These are phyloP conservation scores for Nemania diffusa DNA, from an alignment of 2,329 filamentous ascomycete genomes.

Conservation along the genomic window DNA sequence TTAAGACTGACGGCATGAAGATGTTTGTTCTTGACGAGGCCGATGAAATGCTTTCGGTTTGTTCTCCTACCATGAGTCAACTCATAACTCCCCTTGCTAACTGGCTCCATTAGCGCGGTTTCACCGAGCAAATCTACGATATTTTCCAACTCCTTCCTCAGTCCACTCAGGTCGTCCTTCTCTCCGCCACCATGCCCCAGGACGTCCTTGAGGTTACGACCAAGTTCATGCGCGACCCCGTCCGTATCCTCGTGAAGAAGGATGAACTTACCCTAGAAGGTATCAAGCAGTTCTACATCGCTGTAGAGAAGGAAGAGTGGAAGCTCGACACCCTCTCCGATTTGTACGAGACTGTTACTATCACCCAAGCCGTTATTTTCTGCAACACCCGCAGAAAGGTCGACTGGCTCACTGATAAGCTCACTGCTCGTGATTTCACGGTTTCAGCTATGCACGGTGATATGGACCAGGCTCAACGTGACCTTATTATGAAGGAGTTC, in stretches of 20 bases:
- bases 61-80: constrained; percentile 46
- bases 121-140: constrained; percentile 99
- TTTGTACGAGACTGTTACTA: constrained; percentile 99
- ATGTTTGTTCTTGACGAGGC: constrained; percentile 99
- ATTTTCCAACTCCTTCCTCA: constrained; percentile 99
- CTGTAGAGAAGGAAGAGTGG: constrained; percentile 99
- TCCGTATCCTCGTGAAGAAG: constrained; percentile 99
- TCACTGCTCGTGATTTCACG: constrained; percentile 97
- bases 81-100: constrained; percentile 49
- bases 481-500: constrained; percentile 99
- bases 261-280: constrained; percentile 99
- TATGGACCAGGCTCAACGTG: constrained; percentile 98
- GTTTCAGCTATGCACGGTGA: constrained; percentile 99
- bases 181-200: constrained; percentile 98
- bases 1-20: constrained; percentile 98
- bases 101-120: constrained; percentile 75
- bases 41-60: constrained; percentile 96
- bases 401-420: constrained; percentile 99
- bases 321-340: constrained; percentile 99
- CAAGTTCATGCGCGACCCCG: constrained; percentile 99
- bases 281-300: constrained; percentile 99
- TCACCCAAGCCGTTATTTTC: constrained; percentile 99
- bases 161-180: constrained; percentile 96
- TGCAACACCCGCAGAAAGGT: constrained; percentile 99
- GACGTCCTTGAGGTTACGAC: constrained; percentile 99